These are phyloP conservation scores for Parachaetomium inaequale DNA, from an alignment of 495 filamentous ascomycete species.

Conservation along the genomic window DNA sequence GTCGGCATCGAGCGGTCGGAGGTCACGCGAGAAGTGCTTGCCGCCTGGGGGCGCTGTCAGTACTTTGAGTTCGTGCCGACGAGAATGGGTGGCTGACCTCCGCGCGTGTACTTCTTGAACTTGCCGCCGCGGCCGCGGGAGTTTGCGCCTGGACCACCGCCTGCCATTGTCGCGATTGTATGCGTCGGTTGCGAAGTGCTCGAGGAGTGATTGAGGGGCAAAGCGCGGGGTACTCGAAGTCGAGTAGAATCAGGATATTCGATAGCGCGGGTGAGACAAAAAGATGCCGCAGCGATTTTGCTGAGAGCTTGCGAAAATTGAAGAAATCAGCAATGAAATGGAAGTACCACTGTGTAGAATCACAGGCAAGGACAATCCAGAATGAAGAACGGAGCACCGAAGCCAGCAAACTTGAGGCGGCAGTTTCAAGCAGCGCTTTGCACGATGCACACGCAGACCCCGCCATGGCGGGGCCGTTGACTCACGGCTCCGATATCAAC, in stretches of 20 bases:
- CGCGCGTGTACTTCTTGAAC: slow-evolving; percentile 87
- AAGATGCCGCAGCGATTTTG: not conserved
- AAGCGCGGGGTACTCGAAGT: slow-evolving; percentile 25
- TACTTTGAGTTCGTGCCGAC: not conserved
- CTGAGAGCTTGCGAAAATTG: too few relatives aligned
- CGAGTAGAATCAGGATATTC: too few relatives aligned
- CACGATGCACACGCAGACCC: not conserved
- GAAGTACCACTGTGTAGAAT: not conserved
- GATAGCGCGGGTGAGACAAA: not conserved
- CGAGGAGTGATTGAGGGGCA: not conserved
- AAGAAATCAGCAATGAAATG: not conserved
- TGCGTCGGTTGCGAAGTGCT: not conserved
- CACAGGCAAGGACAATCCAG: not conserved
- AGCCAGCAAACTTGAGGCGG: not conserved
- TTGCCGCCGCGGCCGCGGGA: slow-evolving; percentile 81
- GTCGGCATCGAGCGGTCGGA: slow-evolving; percentile 80
- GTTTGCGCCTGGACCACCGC: slow-evolving; percentile 51
- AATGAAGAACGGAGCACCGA: not conserved
- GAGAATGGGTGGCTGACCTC: slow-evolving; percentile 55
- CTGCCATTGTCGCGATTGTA: slow-evolving; percentile 51
- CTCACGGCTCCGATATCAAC: not conserved
- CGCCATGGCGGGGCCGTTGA: slow-evolving; percentile 1
- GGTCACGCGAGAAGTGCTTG: slow-evolving; percentile 88
- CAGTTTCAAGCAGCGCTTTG: not conserved
- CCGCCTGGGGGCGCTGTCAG: slow-evolving; percentile 58